These are phyloP conservation scores for Turritis glabra DNA, from an alignment of 345 rosid species.

Conservation along the genomic window DNA sequence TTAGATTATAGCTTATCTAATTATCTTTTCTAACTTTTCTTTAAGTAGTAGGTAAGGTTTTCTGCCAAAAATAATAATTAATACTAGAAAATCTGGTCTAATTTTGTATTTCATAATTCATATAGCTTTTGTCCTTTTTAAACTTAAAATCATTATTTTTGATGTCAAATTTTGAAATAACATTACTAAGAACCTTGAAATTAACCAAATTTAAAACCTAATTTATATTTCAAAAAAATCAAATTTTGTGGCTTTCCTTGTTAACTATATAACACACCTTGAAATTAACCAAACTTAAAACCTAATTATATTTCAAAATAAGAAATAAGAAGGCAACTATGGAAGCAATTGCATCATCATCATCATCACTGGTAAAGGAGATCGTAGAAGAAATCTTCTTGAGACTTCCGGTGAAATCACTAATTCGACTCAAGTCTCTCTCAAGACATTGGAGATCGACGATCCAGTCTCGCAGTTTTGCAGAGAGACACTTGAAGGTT, in stretches of 20 bases:
- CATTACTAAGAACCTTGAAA: not conserved
- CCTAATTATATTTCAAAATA: too few relatives aligned
- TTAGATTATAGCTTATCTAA: not conserved
- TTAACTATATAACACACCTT: too few relatives aligned
- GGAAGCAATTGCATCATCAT: not conserved
- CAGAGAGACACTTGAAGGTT: slow-evolving; percentile 15
- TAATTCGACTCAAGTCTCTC: slow-evolving; percentile 13
- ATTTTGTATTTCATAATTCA: not conserved
- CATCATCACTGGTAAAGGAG: not conserved
- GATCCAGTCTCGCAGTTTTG: not conserved
- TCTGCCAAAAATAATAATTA: not conserved
- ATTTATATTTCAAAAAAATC: too few relatives aligned
- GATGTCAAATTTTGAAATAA: not conserved
- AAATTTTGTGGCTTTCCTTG: not conserved
- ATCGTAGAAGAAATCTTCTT: slow-evolving; percentile 27
- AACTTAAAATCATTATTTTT: not conserved
- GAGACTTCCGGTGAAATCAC: not conserved
- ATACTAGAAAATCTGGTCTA: not conserved
- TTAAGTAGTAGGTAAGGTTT: not conserved
- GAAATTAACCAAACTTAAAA: too few relatives aligned
- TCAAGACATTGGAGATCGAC: slow-evolving; percentile 19
- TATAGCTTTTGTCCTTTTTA: not conserved
- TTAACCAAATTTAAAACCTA: not conserved
- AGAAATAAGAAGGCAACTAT: not conserved
- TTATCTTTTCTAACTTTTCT: not conserved